A percentile compares a stretch with the other conserved stretches of the same genome.
Conservation (phyloP, 139 green algal genomes). For the Asterochloris erici region DNA sequence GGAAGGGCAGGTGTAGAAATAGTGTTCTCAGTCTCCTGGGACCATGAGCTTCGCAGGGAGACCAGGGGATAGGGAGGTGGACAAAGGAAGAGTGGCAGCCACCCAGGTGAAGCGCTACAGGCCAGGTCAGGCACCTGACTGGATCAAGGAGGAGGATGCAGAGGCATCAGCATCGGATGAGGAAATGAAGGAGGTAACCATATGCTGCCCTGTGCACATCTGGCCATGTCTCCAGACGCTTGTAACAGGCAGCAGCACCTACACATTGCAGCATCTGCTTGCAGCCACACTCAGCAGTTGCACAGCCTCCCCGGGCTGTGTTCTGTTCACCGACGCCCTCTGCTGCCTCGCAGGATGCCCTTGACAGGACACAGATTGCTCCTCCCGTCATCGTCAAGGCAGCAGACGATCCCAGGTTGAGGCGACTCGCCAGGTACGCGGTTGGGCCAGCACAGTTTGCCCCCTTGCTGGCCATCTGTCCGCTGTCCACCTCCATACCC, state of each 20-base stretch:
- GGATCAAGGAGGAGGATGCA: slow-evolving; percentile 45
- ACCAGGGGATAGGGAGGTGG: slow-evolving; percentile 35
- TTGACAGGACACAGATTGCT: slow-evolving; percentile 50
- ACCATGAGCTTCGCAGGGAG: slow-evolving; percentile 21
- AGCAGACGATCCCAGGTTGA: slow-evolving; percentile 57
- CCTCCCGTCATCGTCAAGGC: slow-evolving; percentile 67
- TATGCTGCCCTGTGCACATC: too few relatives aligned
- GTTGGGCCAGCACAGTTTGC: too few relatives aligned
- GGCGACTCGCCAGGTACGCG: slow-evolving; percentile 34
- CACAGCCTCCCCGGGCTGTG: too few relatives aligned
- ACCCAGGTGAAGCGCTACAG: slow-evolving; percentile 84
- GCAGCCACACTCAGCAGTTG: not conserved
- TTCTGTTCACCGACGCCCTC: too few relatives aligned
- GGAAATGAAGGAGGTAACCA: not conserved
- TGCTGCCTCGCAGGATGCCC: slow-evolving; percentile 13
- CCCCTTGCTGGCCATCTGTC: too few relatives aligned
- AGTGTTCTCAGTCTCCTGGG: too few relatives aligned
- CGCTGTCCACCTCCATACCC: too few relatives aligned
- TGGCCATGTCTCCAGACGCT: too few relatives aligned
- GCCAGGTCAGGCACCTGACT: slow-evolving; percentile 79
- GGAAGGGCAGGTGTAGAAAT: too few relatives aligned
- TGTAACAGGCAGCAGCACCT: too few relatives aligned
- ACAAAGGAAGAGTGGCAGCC: slow-evolving; percentile 69
- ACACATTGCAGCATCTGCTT: not conserved
- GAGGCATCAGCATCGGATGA: slow-evolving; percentile 29